These are phyloP conservation scores for Oryza australiensis DNA, from an alignment of 176 grass and related monocot species.

Conservation along the genomic window DNA sequence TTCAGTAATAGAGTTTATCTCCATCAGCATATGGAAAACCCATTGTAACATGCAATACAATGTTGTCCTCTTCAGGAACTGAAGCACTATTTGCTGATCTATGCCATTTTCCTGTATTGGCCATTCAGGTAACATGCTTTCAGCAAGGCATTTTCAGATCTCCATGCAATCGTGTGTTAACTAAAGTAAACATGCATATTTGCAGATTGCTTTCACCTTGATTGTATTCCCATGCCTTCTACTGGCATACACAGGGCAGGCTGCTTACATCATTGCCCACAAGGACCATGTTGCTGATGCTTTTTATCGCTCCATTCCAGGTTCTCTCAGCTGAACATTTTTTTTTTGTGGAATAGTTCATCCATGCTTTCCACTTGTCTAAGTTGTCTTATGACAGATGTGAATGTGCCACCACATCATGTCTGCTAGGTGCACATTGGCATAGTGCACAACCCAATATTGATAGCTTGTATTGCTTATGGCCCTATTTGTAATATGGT, in stretches of 20 bases:
- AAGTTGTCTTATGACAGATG: slow-evolving; percentile 19
- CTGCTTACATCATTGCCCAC: slow-evolving; percentile 75
- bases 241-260: slow-evolving; percentile 93
- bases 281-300: slow-evolving; percentile 70
- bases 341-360: slow-evolving; percentile 7
- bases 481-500: slow-evolving; percentile 21
- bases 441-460: slow-evolving; percentile 9
- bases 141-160: not conserved
- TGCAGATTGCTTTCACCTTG: slow-evolving; percentile 89
- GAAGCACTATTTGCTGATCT: slow-evolving; percentile 98
- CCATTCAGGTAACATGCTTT: slow-evolving; percentile 76
- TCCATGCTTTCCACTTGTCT: slow-evolving; percentile 22
- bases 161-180: not conserved
- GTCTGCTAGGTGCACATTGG: slow-evolving; percentile 27
- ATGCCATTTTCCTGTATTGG: slow-evolving; percentile 94
- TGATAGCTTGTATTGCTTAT: not conserved
- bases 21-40: slow-evolving; percentile 9
- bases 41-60: not conserved
- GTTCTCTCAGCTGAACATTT: slow-evolving; percentile 30
- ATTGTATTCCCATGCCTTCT: slow-evolving; percentile 98
- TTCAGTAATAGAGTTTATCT: not conserved
- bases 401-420: slow-evolving; percentile 30
- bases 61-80: slow-evolving; percentile 65
- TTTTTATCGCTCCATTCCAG: slow-evolving; percentile 98
- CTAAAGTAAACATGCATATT: slow-evolving; percentile 28